phyloP scores from a whole-genome alignment of 2,329 filamentous ascomycete genomes.

The Neophaeococcomyces aloes region DNA sequence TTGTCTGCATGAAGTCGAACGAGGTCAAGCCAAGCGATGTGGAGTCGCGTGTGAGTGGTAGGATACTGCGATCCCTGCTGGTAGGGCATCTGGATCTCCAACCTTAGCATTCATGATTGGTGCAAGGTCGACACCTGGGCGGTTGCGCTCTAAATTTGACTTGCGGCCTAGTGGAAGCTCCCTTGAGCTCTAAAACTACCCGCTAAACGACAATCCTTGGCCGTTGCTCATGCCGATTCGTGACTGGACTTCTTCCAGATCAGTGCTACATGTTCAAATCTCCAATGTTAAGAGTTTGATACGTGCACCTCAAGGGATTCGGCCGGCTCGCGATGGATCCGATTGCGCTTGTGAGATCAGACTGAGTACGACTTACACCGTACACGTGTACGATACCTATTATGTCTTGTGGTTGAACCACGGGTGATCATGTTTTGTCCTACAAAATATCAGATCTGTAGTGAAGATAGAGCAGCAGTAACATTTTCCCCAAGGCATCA shows the following conservation, averaged over 20 bases:
- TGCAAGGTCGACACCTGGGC: slow-evolving; percentile 1
- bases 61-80: not conserved
- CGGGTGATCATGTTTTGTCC: too few relatives aligned
- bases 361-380: too few relatives aligned
- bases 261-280: too few relatives aligned
- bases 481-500: too few relatives aligned
- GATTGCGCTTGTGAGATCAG: too few relatives aligned
- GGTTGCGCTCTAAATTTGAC: slow-evolving; percentile 8
- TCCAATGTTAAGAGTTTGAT: too few relatives aligned
- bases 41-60: not conserved
- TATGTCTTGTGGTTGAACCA: too few relatives aligned
- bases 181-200: slow-evolving; percentile 1
- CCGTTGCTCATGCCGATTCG: not conserved
- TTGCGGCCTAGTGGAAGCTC: slow-evolving; percentile 7
- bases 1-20: slow-evolving; percentile 6
- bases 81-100: not conserved
- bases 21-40: slow-evolving; percentile 7
- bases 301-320: too few relatives aligned
- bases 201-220: not conserved
- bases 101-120: slow-evolving; percentile 1
- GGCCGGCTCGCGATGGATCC: too few relatives aligned
- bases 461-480: too few relatives aligned
- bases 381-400: too few relatives aligned
- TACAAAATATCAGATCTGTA: too few relatives aligned
- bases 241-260: not conserved